These are phyloP conservation scores for Psidium friedrichsthalianum DNA, from an alignment of 345 rosid genomes.

Conservation along the genomic window DNA sequence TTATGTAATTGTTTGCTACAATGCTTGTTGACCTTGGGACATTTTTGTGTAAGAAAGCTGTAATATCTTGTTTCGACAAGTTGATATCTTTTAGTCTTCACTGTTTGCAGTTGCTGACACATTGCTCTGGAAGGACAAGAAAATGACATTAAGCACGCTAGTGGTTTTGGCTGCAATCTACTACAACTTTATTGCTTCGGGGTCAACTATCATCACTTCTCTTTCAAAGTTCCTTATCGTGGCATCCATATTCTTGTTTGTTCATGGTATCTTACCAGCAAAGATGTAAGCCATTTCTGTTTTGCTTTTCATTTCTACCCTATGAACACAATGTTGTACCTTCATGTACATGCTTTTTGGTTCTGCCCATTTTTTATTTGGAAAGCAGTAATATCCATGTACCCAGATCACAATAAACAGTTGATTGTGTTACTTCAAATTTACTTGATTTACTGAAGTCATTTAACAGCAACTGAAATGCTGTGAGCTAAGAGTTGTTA, in stretches of 20 bases:
- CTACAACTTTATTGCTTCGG: slow-evolving; percentile 59
- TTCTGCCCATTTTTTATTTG: neutral
- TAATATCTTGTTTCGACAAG: neutral
- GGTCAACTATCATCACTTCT: slow-evolving; percentile 44
- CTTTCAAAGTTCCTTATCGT: slow-evolving; percentile 55
- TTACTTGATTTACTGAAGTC: neutral
- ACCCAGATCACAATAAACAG: neutral
- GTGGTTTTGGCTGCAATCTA: slow-evolving; percentile 47
- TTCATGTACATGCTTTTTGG: neutral
- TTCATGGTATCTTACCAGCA: slow-evolving; percentile 76
- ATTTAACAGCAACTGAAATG: neutral
- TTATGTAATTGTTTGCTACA: neutral
- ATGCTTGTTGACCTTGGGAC: neutral
- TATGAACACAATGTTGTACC: neutral
- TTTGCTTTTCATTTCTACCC: neutral
- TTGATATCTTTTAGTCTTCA: neutral
- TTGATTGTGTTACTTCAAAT: neutral
- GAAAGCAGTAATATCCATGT: neutral
- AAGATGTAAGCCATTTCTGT: slow-evolving; percentile 37
- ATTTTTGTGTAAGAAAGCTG: neutral
- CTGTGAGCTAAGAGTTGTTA: neutral
- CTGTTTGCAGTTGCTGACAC: slow-evolving; percentile 73
- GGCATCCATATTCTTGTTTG: slow-evolving; percentile 45
- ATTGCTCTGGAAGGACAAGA: slow-evolving; percentile 81
- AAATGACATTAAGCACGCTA: slow-evolving; percentile 38